These are phyloP conservation scores for Exophiala sp. DNA, from an alignment of 2,329 filamentous ascomycete genomes.

Conservation along the genomic window DNA sequence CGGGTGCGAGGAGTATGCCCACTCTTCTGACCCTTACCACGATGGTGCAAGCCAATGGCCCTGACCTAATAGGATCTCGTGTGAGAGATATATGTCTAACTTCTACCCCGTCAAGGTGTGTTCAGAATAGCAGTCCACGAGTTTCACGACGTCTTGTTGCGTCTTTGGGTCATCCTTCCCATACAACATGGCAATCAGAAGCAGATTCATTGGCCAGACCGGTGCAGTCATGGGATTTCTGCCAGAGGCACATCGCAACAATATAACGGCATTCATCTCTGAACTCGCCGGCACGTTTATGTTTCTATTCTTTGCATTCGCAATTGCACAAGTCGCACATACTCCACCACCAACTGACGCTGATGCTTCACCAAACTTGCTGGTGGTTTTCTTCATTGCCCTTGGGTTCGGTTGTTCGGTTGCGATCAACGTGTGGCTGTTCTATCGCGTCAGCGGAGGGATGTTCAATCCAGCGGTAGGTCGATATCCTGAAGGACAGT, in stretches of 20 bases:
- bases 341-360: conserved; percentile 30
- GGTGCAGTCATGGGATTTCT: conserved; percentile 10
- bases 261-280: conserved; percentile 44
- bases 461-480: conserved; percentile 51
- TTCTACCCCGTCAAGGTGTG: too few species aligned
- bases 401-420: conserved; percentile 46
- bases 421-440: conserved; percentile 53
- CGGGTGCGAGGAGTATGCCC: too few species aligned
- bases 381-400: conserved; percentile 25
- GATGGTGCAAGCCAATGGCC: too few species aligned
- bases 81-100: too few species aligned
- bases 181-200: not conserved
- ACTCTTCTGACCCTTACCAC: too few species aligned
- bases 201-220: not conserved
- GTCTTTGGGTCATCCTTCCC: not conserved
- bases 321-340: conserved; percentile 46
- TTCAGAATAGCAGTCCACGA: too few species aligned
- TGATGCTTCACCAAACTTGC: conserved; percentile 6
- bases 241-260: conserved; percentile 10
- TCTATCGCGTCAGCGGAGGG: conserved; percentile 51
- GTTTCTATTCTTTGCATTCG: conserved; percentile 50
- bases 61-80: too few species aligned
- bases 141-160: too few species aligned
- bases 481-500: not conserved
- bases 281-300: conserved; percentile 54